Conservation (phyloP, 225 moss, liverwort and hornwort genomes). For the Pleurozium schreberi region DNA sequence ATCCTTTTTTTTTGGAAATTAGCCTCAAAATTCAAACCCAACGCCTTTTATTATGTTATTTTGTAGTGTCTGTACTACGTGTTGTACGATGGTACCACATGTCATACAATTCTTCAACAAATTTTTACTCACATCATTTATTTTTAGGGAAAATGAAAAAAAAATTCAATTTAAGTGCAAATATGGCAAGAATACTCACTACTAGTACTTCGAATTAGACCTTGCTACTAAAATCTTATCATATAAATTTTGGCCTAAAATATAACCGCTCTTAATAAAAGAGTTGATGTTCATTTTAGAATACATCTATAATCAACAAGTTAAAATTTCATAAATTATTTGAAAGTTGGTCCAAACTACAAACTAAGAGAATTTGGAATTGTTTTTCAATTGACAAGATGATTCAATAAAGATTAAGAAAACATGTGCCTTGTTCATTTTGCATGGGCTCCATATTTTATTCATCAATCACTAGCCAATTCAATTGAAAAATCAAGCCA, state of each 20-base stretch:
- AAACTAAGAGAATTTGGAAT: not conserved
- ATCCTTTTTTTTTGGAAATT: too few species aligned
- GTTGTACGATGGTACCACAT: not conserved
- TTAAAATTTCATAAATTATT: not conserved
- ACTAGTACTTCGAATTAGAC: rapidly evolving
- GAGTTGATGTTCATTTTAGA: rapidly evolving
- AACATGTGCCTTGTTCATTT: too few species aligned
- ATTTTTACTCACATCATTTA: not conserved
- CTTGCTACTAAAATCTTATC: not conserved
- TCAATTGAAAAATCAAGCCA: not conserved
- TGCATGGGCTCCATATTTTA: not conserved
- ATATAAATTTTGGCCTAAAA: not conserved
- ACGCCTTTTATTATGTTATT: rapidly evolving
- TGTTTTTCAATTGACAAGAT: not conserved
- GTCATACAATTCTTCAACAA: rapidly evolving
- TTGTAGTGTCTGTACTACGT: too few species aligned
- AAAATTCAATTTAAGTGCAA: not conserved
- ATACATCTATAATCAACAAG: not conserved
- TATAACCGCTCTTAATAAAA: rapidly evolving
- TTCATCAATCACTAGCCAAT: not conserved
- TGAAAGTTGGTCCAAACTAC: not conserved
- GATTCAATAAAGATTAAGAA: not conserved
- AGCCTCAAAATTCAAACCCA: not conserved
- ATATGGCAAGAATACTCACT: rapidly evolving
- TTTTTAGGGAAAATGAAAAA: rapidly evolving